A percentile compares a stretch with the other conserved stretches of the same genome.
Conservation (phyloP, 1,284 basidiomycete species). For the Fomitopsis pinicola region DNA sequence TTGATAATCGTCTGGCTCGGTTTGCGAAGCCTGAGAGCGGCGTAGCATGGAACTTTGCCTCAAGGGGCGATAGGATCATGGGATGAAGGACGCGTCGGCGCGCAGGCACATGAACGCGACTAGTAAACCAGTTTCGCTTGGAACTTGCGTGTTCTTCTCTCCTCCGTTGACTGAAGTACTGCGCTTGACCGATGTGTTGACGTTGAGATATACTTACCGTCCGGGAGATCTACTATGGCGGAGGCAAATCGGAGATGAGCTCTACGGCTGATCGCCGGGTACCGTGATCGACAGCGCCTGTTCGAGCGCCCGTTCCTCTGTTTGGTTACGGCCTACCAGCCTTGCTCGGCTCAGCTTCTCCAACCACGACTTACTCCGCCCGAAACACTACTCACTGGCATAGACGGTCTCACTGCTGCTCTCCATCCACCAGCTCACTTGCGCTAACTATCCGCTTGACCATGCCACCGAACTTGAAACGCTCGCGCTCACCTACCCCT, state of each 20-base stretch:
- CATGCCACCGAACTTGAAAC: conserved; percentile 21
- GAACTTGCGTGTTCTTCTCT: too few relatives aligned
- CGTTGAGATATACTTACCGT: not conserved
- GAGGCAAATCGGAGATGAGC: conserved; percentile 7
- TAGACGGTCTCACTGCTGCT: not conserved
- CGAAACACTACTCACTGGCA: not conserved
- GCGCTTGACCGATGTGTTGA: not conserved
- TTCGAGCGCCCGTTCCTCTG: not conserved
- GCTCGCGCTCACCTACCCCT: conserved; percentile 19
- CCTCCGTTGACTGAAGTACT: not conserved
- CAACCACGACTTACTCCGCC: not conserved
- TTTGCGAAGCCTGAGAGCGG: not conserved
- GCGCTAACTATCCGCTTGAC: not conserved
- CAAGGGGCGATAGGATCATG: not conserved
- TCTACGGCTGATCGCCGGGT: conserved; percentile 3
- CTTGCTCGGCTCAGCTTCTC: not conserved
- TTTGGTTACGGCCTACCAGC: not conserved
- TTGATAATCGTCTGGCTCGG: not conserved
- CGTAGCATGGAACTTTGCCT: not conserved
- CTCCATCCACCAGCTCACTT: not conserved
- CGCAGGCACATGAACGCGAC: not conserved
- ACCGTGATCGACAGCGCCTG: conserved; percentile 4
- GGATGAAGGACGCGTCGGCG: not conserved
- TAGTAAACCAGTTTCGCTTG: too few relatives aligned
- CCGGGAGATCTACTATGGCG: not conserved